Evolutionary conservation across 2,329 filamentous ascomycete genomes (phyloP).

Genomic region (Colletotrichum shisoi): DNA sequence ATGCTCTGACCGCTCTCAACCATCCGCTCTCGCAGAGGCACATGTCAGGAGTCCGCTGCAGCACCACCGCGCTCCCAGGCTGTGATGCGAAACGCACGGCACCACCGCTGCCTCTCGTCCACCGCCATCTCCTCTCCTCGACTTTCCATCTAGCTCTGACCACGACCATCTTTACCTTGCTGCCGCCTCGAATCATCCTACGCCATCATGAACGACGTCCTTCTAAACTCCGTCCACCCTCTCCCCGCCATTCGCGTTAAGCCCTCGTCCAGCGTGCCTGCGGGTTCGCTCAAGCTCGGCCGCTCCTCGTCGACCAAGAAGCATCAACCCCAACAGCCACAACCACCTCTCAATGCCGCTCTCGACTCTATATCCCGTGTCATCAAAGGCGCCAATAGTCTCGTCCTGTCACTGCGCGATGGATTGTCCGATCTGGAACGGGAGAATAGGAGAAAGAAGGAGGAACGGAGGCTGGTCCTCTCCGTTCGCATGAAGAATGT

Average conservation of each 20-base stretch:
- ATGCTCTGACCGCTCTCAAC: conserved; percentile 33
- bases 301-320: conserved; percentile 32
- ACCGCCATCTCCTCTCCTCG: conserved; percentile 5
- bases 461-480: conserved; percentile 69
- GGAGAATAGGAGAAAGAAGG: conserved; percentile 55
- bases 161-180: not conserved
- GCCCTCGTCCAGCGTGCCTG: conserved; percentile 14
- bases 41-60: conserved; percentile 31
- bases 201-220: conserved; percentile 39
- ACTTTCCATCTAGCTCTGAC: conserved; percentile 3
- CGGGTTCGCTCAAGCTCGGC: conserved; percentile 26
- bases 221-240: conserved; percentile 38
- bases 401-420: conserved; percentile 60
- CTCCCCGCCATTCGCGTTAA: conserved; percentile 29
- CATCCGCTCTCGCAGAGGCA: conserved; percentile 21
- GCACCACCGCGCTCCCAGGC: conserved; percentile 17
- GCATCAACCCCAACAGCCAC: conserved; percentile 20
- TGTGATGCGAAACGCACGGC: conserved; percentile 37
- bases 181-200: not conserved
- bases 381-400: conserved; percentile 52
- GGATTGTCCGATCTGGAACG: conserved; percentile 62
- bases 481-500: conserved; percentile 72
- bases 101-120: conserved; percentile 27
- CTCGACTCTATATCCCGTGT: conserved; percentile 45
- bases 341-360: conserved; percentile 22